Percentiles rank a stretch among this genome's conserved stretches.
Evolutionary conservation across 2,329 filamentous ascomycete species (phyloP).

Genomic region (Trichoderma aggressivum): DNA sequence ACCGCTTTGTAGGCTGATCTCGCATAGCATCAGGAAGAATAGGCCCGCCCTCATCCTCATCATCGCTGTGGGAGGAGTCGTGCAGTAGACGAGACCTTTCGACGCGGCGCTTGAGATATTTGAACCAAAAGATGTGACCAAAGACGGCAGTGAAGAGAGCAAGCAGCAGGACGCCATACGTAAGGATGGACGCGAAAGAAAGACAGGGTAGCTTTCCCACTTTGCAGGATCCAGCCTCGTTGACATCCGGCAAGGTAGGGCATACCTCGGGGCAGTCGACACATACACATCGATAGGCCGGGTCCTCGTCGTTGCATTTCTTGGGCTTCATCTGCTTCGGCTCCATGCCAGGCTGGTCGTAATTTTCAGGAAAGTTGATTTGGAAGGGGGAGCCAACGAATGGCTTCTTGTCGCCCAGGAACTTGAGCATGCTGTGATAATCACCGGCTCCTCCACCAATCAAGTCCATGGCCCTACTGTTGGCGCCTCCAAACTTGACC

Average conservation of each 20-base stretch:
- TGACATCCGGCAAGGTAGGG: slow-evolving; percentile 74
- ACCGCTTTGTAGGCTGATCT: slow-evolving; percentile 74
- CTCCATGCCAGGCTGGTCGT: slow-evolving; percentile 66
- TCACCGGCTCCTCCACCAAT: slow-evolving; percentile 95
- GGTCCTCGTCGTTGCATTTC: slow-evolving; percentile 85
- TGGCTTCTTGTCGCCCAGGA: slow-evolving; percentile 86
- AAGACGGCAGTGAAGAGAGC: slow-evolving; percentile 63
- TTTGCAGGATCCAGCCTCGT: slow-evolving; percentile 66
- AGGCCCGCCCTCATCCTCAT: slow-evolving; percentile 84
- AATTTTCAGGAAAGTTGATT: slow-evolving; percentile 79
- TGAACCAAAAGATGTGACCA: slow-evolving; percentile 72
- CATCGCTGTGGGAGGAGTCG: slow-evolving; percentile 78
- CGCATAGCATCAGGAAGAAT: slow-evolving; percentile 73
- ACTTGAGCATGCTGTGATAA: slow-evolving; percentile 82
- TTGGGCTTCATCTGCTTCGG: slow-evolving; percentile 70
- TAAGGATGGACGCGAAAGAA: slow-evolving; percentile 85
- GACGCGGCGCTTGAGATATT: slow-evolving; percentile 69
- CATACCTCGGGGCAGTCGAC: slow-evolving; percentile 89
- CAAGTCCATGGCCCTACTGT: slow-evolving; percentile 89
- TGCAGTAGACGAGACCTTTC: slow-evolving; percentile 85
- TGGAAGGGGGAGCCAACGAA: slow-evolving; percentile 89
- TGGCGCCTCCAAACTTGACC: slow-evolving; percentile 94
- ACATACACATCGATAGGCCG: slow-evolving; percentile 84
- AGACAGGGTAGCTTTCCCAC: slow-evolving; percentile 89
- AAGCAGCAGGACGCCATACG: slow-evolving; percentile 74